These are phyloP conservation scores for Allantophomopsis cytisporea DNA, from an alignment of 2,329 filamentous ascomycete species.

Conservation along the genomic window DNA sequence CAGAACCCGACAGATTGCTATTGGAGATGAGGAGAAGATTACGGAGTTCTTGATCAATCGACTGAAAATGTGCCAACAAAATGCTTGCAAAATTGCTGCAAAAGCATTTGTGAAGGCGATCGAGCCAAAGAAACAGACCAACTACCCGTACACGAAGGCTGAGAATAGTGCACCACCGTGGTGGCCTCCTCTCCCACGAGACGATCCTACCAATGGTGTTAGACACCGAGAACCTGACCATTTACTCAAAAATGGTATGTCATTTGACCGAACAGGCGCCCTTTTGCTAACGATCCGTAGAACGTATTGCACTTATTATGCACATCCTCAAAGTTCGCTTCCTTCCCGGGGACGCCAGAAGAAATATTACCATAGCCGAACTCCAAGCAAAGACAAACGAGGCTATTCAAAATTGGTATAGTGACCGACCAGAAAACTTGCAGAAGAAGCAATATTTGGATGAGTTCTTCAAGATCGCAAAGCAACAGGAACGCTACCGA, in stretches of 20 bases:
- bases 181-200: conserved; percentile 36
- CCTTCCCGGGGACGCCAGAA: conserved; percentile 23
- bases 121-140: conserved; percentile 66
- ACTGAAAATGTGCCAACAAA: conserved; percentile 56
- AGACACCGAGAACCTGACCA: conserved; percentile 65
- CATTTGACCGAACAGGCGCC: background rate
- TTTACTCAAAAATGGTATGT: conserved; percentile 49
- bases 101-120: conserved; percentile 67
- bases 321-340: conserved; percentile 47
- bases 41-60: conserved; percentile 45
- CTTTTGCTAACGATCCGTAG: conserved; percentile 19
- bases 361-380: conserved; percentile 33
- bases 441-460: conserved; percentile 40
- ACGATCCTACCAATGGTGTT: conserved; percentile 27
- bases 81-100: conserved; percentile 56
- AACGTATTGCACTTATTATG: conserved; percentile 42
- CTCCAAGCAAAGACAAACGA: conserved; percentile 45
- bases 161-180: conserved; percentile 49
- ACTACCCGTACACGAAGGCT: conserved; percentile 56
- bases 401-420: conserved; percentile 42
- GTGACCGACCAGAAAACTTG: conserved; percentile 37
- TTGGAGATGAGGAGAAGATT: conserved; percentile 39
- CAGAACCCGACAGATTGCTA: conserved; percentile 24
- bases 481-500: conserved; percentile 38
- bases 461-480: conserved; percentile 49